phyloP scores from a whole-genome alignment of 2,329 filamentous ascomycete species.

The Corynespora cassiicola region DNA sequence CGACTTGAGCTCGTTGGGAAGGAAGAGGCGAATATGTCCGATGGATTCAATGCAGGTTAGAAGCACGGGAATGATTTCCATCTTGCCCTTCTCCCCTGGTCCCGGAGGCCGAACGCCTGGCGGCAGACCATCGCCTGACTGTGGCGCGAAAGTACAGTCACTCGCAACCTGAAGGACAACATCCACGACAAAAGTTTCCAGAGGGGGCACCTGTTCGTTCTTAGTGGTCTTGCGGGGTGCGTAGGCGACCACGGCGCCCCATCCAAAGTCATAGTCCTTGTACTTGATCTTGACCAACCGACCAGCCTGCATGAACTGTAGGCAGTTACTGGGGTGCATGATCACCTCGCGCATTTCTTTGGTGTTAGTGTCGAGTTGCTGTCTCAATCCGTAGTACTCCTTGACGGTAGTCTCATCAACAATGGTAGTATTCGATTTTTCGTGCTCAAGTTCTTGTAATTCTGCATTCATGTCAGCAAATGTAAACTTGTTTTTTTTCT shows the following conservation, averaged over 20 bases:
- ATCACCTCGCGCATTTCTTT: slow-evolving; percentile 92
- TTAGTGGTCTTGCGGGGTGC: slow-evolving; percentile 70
- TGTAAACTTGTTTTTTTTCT: slow-evolving; percentile 60
- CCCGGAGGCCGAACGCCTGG: slow-evolving; percentile 66
- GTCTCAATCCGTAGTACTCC: slow-evolving; percentile 90
- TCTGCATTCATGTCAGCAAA: too few species aligned
- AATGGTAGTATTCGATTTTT: slow-evolving; percentile 76
- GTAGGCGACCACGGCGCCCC: slow-evolving; percentile 86
- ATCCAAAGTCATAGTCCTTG: slow-evolving; percentile 83
- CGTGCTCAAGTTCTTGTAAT: slow-evolving; percentile 76
- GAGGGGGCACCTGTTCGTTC: slow-evolving; percentile 70
- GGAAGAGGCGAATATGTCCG: slow-evolving; percentile 81
- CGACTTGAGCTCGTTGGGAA: slow-evolving; percentile 77
- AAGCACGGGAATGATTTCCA: slow-evolving; percentile 86
- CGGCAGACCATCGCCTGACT: slow-evolving; percentile 71
- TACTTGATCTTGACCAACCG: slow-evolving; percentile 87
- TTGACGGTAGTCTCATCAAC: slow-evolving; percentile 87
- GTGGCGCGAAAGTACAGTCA: slow-evolving; percentile 58
- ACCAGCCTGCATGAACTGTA: slow-evolving; percentile 86
- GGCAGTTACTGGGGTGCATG: slow-evolving; percentile 85
- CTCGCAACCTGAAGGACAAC: slow-evolving; percentile 74
- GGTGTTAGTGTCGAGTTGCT: slow-evolving; percentile 82
- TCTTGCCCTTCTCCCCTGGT: slow-evolving; percentile 70
- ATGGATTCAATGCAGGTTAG: slow-evolving; percentile 86
- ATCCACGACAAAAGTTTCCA: slow-evolving; percentile 83